Conservation (phyloP, 441 rosid species). For the Adansonia rubrostipa region DNA sequence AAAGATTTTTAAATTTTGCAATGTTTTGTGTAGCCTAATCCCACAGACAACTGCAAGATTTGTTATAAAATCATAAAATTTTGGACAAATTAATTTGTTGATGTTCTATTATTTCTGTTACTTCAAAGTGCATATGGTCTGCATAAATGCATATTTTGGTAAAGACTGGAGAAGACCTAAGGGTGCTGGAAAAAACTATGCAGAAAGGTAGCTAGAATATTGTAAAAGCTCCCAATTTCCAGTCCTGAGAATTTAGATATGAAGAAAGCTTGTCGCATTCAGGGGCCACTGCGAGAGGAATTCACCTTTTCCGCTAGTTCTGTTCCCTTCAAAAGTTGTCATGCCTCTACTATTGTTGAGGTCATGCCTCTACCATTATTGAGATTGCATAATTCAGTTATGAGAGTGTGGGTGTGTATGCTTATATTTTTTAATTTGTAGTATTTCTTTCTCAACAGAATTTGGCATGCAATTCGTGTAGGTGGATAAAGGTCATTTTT, state of each 20-base stretch:
- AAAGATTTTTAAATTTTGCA: not conserved
- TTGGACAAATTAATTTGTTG: not conserved
- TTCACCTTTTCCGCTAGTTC: constrained; percentile 70
- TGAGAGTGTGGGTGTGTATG: not conserved
- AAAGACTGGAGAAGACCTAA: not conserved
- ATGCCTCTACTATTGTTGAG: constrained; percentile 94
- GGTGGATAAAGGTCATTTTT: constrained; percentile 71
- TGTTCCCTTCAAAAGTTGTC: constrained; percentile 79
- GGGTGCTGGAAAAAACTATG: not conserved
- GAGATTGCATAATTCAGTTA: constrained; percentile 7
- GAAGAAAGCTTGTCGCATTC: constrained; percentile 31
- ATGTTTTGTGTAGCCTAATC: too few species aligned
- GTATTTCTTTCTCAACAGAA: not conserved
- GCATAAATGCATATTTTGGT: not conserved
- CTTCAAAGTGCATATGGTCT: not conserved
- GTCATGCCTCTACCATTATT: constrained; percentile 32
- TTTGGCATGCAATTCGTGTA: constrained; percentile 34
- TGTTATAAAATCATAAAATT: not conserved
- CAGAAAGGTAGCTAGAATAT: constrained; percentile 27
- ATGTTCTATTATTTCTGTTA: not conserved
- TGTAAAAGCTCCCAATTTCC: constrained; percentile 9
- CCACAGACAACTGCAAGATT: not conserved
- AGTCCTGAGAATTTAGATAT: constrained; percentile 35
- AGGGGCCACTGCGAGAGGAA: constrained; percentile 50
- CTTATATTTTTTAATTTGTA: constrained; percentile 11